A percentile compares a stretch with the other conserved stretches of the same genome.
Conservation (phyloP, 345 rosid genomes). For the Eucalyptus leucophloia region DNA sequence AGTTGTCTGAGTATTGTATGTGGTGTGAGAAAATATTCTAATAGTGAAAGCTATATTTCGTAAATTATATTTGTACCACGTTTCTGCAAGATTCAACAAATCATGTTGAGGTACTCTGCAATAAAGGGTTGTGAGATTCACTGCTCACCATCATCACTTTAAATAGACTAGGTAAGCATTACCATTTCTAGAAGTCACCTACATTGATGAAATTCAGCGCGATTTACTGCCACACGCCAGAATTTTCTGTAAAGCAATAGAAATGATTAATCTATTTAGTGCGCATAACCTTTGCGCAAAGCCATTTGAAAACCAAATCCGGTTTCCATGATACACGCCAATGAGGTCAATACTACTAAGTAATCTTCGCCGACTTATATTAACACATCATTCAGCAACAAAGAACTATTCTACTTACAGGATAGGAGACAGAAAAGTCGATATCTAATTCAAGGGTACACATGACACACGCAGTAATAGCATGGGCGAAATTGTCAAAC, state of each 20-base stretch:
- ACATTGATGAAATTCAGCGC: not conserved
- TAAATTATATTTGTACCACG: no score
- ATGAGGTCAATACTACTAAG: not conserved
- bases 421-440: not conserved
- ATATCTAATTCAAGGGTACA: not conserved
- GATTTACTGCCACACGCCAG: no score
- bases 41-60: no score
- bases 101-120: not conserved
- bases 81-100: no score
- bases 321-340: not conserved
- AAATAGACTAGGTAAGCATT: not conserved
- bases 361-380: not conserved
- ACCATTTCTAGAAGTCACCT: not conserved
- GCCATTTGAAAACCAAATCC: not conserved
- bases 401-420: not conserved
- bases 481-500: not conserved
- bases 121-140: conserved; percentile 16
- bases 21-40: no score
- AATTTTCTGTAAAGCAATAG: not conserved
- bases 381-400: not conserved
- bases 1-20: no score
- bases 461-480: not conserved
- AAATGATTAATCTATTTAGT: not conserved
- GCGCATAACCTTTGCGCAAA: not conserved
- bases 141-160: not conserved